phyloP scores from a whole-genome alignment of 2,329 filamentous ascomycete genomes.

The Capronia epimyces region DNA sequence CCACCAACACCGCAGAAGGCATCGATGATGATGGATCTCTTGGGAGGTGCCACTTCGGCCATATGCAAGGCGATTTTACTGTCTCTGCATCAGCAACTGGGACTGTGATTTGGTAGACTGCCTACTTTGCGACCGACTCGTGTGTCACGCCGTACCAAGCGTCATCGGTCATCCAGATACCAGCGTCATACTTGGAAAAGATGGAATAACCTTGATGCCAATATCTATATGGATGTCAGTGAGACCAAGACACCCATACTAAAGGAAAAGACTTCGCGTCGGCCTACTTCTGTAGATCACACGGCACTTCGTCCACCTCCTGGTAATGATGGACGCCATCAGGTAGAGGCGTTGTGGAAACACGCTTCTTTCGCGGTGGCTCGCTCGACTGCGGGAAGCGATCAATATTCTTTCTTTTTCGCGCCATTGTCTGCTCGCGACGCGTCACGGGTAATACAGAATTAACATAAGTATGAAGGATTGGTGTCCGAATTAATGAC shows the following conservation, averaged over 20 bases:
- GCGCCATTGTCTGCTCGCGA: conserved; percentile 7
- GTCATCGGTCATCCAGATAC: conserved; percentile 83
- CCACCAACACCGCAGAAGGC: conserved; percentile 87
- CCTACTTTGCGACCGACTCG: conserved; percentile 78
- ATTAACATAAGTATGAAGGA: neutral
- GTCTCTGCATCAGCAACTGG: conserved; percentile 21
- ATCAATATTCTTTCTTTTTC: conserved; percentile 14
- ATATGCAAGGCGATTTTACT: conserved; percentile 74
- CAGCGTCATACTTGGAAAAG: conserved; percentile 80
- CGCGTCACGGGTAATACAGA: neutral
- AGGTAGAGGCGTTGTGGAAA: conserved; percentile 41
- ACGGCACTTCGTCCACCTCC: conserved; percentile 64
- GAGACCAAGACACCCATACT: neutral
- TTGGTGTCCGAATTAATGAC: no score
- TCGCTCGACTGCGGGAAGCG: conserved; percentile 1
- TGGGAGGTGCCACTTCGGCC: conserved; percentile 47
- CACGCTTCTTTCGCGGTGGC: conserved; percentile 8
- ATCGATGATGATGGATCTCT: conserved; percentile 69
- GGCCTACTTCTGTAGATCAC: conserved; percentile 74
- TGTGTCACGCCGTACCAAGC: conserved; percentile 97
- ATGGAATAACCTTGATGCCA: conserved; percentile 84
- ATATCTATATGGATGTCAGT: conserved; percentile 59
- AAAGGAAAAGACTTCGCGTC: neutral
- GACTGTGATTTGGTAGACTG: conserved; percentile 15
- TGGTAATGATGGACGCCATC: conserved; percentile 71